Percentiles rank a stretch among this genome's conserved stretches.
Evolutionary conservation across 2,329 filamentous ascomycete genomes (phyloP).

Genomic region (Chalara sp.): DNA sequence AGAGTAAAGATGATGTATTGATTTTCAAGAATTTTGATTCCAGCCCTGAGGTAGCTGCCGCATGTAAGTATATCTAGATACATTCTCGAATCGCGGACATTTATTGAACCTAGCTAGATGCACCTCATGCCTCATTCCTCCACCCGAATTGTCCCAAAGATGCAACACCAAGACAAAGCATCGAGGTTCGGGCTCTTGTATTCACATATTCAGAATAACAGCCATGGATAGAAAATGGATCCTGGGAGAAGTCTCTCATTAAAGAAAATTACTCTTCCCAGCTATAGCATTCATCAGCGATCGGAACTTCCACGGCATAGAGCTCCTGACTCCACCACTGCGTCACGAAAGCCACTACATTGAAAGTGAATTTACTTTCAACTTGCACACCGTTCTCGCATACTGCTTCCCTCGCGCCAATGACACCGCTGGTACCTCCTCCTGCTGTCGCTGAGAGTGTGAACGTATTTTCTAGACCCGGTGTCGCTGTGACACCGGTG

Average conservation of each 20-base stretch:
- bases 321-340: constrained; percentile 19
- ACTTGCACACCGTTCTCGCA: constrained; percentile 22
- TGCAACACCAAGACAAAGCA: not conserved
- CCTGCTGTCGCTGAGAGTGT: constrained; percentile 22
- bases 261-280: constrained; percentile 6
- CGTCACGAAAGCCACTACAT: constrained; percentile 23
- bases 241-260: too few species aligned
- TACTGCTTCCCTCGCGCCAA: constrained; percentile 4
- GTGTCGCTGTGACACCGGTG: constrained; percentile 31
- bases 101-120: too few species aligned
- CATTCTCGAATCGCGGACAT: too few species aligned
- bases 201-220: not conserved
- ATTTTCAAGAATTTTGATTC: constrained; percentile 10
- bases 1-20: constrained; percentile 4
- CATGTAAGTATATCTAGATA: not conserved
- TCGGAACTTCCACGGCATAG: constrained; percentile 21
- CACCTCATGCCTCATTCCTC: not conserved
- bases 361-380: constrained; percentile 23
- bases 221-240: too few species aligned
- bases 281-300: constrained; percentile 24
- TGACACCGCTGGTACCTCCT: constrained; percentile 14
- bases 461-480: constrained; percentile 32
- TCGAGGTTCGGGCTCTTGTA: not conserved
- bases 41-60: not conserved
- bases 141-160: not conserved